Base-by-base conservation (phyloP, 495 filamentous ascomycete species). In the Glonium stellatum region DNA sequence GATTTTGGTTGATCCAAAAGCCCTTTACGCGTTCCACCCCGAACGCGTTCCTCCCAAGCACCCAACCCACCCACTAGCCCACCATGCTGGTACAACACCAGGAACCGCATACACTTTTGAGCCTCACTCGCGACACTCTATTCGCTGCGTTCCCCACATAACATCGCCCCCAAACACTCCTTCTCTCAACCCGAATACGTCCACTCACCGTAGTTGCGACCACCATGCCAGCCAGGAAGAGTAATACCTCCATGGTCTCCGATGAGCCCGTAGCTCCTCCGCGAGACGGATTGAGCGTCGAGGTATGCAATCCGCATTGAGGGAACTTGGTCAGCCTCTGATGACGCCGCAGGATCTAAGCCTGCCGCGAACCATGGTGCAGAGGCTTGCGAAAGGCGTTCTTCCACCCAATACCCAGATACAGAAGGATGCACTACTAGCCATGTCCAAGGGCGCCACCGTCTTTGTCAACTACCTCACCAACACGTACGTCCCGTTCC, bases 351-450 rank as follows among this genome's bases (percentile, higher is more conserved):
- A 97, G 92, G 93, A 98, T 70, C 85, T 95, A 57, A 87, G 82
- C 41, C 85, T 98, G 19, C 93, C 93, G 1, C 92, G 90, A 70
- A 91, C 90, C n/a, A 88, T 97, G 71, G 89, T 96, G 42, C 87
- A 89, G 49, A 84, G 93, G 22, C 83, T 98, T 5, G 93, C 92
- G 1, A 97, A 97, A 79, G 87, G 90, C 58, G 90, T 96, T n/a
- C 80, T 98, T n/a, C 93, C 93, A 0, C 82, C 92, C 5, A 96
- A 97, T 69, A 96, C 93, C 1, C 87, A 90, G 62, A 89, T 98
- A 54, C 89, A 95, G 66, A 95, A 91, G 62, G 92, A 97, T 73
- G 93, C 93, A 4, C 81, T 96, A 39, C 69, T 93, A 27, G 93
- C 95, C 0, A 84, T 98, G 71, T 88, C 87, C 62, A 97, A 97